Percentiles rank a stretch among this genome's conserved stretches.
These are phyloP conservation scores for Choiromyces venosus DNA, from an alignment of 495 filamentous ascomycete species.

Conservation along the genomic window DNA sequence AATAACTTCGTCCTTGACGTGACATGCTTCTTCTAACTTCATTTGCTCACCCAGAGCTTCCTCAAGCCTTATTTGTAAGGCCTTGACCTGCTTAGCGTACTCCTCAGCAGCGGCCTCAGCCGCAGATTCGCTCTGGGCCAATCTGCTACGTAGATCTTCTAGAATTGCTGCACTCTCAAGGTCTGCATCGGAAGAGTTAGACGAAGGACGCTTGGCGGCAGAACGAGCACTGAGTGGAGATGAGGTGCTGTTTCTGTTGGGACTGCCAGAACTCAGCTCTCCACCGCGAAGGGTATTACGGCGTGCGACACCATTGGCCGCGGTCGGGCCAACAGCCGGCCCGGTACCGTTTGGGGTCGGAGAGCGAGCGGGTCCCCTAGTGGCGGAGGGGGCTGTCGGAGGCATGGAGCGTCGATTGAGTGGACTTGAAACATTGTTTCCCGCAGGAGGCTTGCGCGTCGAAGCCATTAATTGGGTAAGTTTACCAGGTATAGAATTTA, in stretches of 20 bases:
- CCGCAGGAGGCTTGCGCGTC: slow-evolving; percentile 37
- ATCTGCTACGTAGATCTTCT: slow-evolving; percentile 74
- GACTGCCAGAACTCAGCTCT: slow-evolving; percentile 3
- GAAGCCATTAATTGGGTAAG: slow-evolving; percentile 17
- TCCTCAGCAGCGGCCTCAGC: slow-evolving; percentile 74
- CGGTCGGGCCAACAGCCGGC: background rate
- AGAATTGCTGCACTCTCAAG: slow-evolving; percentile 67
- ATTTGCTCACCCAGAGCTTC: slow-evolving; percentile 77
- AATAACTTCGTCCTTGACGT: slow-evolving; percentile 74
- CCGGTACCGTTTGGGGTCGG: slow-evolving; percentile 27
- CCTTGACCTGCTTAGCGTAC: slow-evolving; percentile 73
- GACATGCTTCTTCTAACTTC: slow-evolving; percentile 74
- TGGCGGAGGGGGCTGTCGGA: slow-evolving; percentile 24
- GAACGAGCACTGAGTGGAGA: slow-evolving; percentile 39
- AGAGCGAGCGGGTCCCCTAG: slow-evolving; percentile 26
- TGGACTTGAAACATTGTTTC: slow-evolving; percentile 22
- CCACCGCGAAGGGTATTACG: slow-evolving; percentile 32
- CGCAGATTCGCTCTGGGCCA: slow-evolving; percentile 70
- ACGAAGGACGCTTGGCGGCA: slow-evolving; percentile 32
- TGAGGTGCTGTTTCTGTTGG: slow-evolving; percentile 33
- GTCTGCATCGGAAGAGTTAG: slow-evolving; percentile 30
- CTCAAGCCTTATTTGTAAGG: slow-evolving; percentile 78
- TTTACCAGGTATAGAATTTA: background rate
- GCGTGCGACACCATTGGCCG: slow-evolving; percentile 12
- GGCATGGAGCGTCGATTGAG: slow-evolving; percentile 39